phyloP scores from a whole-genome alignment of 176 grass and related monocot genomes.

The Musa itinerans region DNA sequence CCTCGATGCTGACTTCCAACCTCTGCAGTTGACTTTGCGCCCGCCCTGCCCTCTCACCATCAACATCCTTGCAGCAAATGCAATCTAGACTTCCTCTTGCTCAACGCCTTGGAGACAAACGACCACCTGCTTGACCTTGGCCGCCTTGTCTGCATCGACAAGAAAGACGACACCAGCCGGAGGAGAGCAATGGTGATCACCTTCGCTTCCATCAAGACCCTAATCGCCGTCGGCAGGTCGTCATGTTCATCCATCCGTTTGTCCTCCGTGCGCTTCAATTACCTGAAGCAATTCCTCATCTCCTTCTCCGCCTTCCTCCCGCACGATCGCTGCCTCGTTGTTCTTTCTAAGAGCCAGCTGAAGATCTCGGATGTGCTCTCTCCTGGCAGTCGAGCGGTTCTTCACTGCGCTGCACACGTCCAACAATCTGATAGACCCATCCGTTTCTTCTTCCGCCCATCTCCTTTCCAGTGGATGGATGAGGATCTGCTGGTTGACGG shows the following conservation, averaged over 20 bases:
- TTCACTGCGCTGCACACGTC: constrained; percentile 16
- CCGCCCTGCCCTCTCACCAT: neutral
- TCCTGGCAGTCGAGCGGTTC: constrained; percentile 11
- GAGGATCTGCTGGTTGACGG: constrained; percentile 5
- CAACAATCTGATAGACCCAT: constrained; percentile 10
- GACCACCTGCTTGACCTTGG: constrained; percentile 18
- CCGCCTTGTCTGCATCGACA: neutral
- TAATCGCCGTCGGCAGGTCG: neutral
- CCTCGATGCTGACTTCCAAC: constrained; percentile 21
- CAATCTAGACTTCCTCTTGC: neutral
- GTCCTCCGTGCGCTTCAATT: neutral
- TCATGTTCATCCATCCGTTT: neutral
- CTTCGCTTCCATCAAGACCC: constrained; percentile 17
- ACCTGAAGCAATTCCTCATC: neutral
- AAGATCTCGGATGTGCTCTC: constrained; percentile 8
- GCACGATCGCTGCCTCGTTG: neutral
- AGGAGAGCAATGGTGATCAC: constrained; percentile 12
- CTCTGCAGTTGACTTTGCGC: constrained; percentile 13
- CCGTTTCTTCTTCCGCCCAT: constrained; percentile 22
- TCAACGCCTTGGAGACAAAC: constrained; percentile 11
- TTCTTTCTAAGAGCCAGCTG: constrained; percentile 11
- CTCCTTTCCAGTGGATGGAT: constrained; percentile 4
- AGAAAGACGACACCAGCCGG: neutral
- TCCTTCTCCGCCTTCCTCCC: constrained; percentile 20
- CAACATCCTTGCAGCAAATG: constrained; percentile 4